Conservation (phyloP, 345 rosid genomes). For the Populus deltoides region DNA sequence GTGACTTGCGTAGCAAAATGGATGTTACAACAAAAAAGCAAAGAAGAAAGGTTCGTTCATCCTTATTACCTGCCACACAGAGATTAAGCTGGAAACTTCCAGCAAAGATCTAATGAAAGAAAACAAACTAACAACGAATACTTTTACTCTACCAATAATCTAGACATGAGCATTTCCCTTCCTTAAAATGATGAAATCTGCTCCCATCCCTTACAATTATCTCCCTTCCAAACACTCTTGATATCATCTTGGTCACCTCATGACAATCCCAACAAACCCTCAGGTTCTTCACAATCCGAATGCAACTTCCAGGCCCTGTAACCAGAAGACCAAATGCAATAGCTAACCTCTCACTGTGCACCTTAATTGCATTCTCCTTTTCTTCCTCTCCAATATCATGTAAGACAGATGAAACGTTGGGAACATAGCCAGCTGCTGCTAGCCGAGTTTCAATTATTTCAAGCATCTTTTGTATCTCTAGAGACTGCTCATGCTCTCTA, state of each 20-base stretch:
- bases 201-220: conserved; percentile 37
- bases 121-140: neutral
- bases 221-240: conserved; percentile 20
- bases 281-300: conserved; percentile 30
- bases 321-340: conserved; percentile 32
- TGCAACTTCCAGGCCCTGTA: conserved; percentile 7
- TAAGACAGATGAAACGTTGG: conserved; percentile 21
- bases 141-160: conserved; percentile 28
- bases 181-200: conserved; percentile 37
- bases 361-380: conserved; percentile 25
- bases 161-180: conserved; percentile 29
- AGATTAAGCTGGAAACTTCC: neutral
- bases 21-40: no score
- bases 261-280: conserved; percentile 33
- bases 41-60: no score
- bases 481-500: conserved; percentile 14
- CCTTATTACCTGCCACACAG: no score
- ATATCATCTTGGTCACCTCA: conserved; percentile 28
- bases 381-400: conserved; percentile 37
- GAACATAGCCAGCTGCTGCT: conserved; percentile 27
- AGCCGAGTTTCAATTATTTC: conserved; percentile 20
- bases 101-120: neutral
- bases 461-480: conserved; percentile 27
- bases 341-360: conserved; percentile 35
- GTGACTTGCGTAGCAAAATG: no score